phyloP scores from a whole-genome alignment of 2,329 filamentous ascomycete genomes.

The Dactylonectria estremocensis region DNA sequence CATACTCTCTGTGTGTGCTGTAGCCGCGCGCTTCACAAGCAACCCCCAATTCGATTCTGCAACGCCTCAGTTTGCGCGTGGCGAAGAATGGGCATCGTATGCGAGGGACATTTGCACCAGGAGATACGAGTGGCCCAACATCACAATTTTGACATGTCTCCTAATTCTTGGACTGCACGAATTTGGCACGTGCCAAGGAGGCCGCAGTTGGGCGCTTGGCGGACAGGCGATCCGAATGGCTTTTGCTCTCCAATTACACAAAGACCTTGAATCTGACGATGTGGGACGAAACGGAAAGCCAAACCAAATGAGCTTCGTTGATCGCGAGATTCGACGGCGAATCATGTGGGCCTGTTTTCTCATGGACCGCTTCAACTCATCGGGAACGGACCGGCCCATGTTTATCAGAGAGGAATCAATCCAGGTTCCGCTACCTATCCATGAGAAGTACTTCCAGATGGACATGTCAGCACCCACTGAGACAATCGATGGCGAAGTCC shows the following conservation, averaged over 20 bases:
- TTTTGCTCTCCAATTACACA: slow-evolving; percentile 93
- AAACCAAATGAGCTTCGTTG: slow-evolving; percentile 85
- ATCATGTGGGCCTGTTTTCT: slow-evolving; percentile 99
- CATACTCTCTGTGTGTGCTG: slow-evolving; percentile 92
- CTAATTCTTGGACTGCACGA: slow-evolving; percentile 92
- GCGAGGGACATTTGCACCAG: slow-evolving; percentile 90
- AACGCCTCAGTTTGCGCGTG: slow-evolving; percentile 83
- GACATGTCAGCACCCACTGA: slow-evolving; percentile 93
- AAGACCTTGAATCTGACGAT: slow-evolving; percentile 89
- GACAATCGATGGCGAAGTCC: slow-evolving; percentile 80
- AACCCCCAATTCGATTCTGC: slow-evolving; percentile 85
- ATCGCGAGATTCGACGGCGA: slow-evolving; percentile 91
- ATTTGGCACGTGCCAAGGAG: slow-evolving; percentile 97
- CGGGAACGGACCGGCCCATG: slow-evolving; percentile 90
- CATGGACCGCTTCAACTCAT: slow-evolving; percentile 98
- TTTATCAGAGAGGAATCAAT: slow-evolving; percentile 93
- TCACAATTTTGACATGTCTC: slow-evolving; percentile 93
- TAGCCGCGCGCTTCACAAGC: slow-evolving; percentile 94
- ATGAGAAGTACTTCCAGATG: slow-evolving; percentile 90
- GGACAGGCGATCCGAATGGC: slow-evolving; percentile 98
- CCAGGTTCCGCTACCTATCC: slow-evolving; percentile 90
- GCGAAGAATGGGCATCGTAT: slow-evolving; percentile 90
- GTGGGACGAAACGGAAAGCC: slow-evolving; percentile 72
- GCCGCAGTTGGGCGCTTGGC: slow-evolving; percentile 94
- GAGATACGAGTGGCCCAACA: slow-evolving; percentile 94